phyloP scores from a whole-genome alignment of 2,329 filamentous ascomycete genomes.

The Fusarium incarnatum region DNA sequence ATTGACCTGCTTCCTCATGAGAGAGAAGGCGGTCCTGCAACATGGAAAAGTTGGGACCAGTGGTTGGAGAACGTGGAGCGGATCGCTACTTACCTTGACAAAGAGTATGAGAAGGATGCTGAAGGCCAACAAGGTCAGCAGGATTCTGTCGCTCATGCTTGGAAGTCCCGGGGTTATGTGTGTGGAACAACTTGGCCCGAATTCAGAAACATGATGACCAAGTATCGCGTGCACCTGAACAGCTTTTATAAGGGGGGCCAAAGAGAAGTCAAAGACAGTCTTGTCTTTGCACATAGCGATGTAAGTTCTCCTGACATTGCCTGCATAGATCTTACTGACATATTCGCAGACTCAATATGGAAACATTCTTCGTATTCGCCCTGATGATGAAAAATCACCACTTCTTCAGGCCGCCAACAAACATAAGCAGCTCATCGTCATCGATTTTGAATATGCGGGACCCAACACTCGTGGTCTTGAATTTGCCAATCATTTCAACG shows the following conservation, averaged over 20 bases:
- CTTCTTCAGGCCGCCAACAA: constrained; percentile 89
- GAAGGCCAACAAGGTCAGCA: constrained; percentile 33
- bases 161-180: constrained; percentile 79
- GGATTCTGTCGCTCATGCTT: constrained; percentile 58
- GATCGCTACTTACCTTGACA: constrained; percentile 67
- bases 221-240: constrained; percentile 81
- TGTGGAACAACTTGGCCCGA: constrained; percentile 85
- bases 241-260: constrained; percentile 73
- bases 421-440: constrained; percentile 96
- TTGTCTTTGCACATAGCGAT: constrained; percentile 98
- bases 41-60: constrained; percentile 95
- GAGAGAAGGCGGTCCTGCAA: constrained; percentile 79
- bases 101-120: constrained; percentile 64
- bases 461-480: constrained; percentile 89
- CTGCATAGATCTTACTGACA: constrained; percentile 15
- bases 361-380: constrained; percentile 84
- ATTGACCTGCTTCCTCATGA: constrained; percentile 87
- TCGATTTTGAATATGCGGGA: constrained; percentile 97
- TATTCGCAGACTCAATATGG: constrained; percentile 88
- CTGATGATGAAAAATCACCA: constrained; percentile 81
- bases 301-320: constrained; percentile 62
- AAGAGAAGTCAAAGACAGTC: constrained; percentile 74
- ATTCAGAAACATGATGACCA: constrained; percentile 80
- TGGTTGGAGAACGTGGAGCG: constrained; percentile 78
- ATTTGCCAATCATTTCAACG: constrained; percentile 97